Percentiles rank a stretch among this genome's conserved stretches.
Conservation (phyloP, 2,329 filamentous ascomycete genomes). For the Colletotrichum kahawae region DNA sequence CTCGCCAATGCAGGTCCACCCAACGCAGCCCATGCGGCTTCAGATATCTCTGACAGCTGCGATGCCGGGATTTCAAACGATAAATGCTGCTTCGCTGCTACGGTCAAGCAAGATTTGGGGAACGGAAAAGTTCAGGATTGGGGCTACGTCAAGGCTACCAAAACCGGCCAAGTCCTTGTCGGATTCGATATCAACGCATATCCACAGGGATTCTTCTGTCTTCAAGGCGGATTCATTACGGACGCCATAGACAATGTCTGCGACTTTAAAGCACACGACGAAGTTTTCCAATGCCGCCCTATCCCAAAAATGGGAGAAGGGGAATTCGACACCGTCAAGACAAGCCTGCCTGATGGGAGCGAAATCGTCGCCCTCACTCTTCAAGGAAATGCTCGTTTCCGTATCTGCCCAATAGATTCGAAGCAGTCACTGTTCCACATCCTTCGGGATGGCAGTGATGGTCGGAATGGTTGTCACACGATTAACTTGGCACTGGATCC, state of each 20-base stretch:
- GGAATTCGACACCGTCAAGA: no score
- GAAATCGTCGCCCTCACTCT: no score
- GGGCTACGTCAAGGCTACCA: fast-evolving
- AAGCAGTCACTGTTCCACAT: no score
- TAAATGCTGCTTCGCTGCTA: background rate
- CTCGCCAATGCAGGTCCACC: background rate
- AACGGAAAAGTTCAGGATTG: fast-evolving
- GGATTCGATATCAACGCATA: background rate
- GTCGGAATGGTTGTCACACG: no score
- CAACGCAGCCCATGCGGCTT: fast-evolving
- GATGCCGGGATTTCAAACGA: background rate
- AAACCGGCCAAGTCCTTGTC: fast-evolving
- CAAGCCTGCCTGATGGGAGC: no score
- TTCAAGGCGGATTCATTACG: no score
- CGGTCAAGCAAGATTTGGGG: background rate
- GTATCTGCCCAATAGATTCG: no score
- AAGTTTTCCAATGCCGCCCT: no score
- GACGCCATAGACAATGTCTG: background rate
- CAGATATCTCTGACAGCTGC: background rate
- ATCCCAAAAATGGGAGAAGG: no score
- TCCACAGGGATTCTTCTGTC: background rate
- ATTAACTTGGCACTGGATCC: background rate
- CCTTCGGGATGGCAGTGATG: no score
- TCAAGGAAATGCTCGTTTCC: no score
- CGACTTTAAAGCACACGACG: no score